phyloP scores from a whole-genome alignment of 2,329 filamentous ascomycete species.

The Bipolaris gigantea region DNA sequence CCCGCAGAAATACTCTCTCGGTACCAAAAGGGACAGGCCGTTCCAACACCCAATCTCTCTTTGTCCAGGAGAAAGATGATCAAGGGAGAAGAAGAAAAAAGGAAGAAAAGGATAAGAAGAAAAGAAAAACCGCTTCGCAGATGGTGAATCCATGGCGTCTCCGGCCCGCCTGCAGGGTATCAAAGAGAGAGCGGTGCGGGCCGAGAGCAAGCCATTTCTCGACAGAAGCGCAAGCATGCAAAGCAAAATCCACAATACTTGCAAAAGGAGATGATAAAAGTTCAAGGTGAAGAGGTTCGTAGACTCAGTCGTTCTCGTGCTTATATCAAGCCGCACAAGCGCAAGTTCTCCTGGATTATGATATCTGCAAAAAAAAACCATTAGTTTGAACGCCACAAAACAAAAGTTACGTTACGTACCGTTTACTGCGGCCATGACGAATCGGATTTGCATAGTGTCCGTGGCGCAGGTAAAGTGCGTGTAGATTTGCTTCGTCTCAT shows the following conservation, averaged over 20 bases:
- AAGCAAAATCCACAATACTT: conserved; percentile 44
- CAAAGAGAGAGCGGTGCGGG: conserved; percentile 39
- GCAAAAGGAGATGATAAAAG: conserved; percentile 42
- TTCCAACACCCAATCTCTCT: conserved; percentile 17
- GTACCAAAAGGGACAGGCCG: conserved; percentile 2
- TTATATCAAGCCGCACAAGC: conserved; percentile 96
- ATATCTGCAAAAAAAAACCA: conserved; percentile 67
- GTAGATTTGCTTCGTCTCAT: conserved; percentile 99
- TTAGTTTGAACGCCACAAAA: conserved; percentile 44
- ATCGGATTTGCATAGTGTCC: conserved; percentile 97
- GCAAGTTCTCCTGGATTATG: conserved; percentile 99
- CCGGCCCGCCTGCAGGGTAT: conserved; percentile 38
- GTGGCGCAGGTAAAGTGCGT: conserved; percentile 99
- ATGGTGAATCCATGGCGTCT: conserved; percentile 20
- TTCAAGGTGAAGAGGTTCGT: conserved; percentile 35
- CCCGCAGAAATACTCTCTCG: conserved; percentile 2
- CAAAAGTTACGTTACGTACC: conserved; percentile 60
- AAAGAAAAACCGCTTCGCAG: conserved; percentile 26
- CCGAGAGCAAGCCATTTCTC: conserved; percentile 35
- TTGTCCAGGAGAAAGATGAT: conserved; percentile 10
- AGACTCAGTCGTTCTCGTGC: conserved; percentile 22
- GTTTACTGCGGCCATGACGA: conserved; percentile 99
- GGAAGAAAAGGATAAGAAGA: conserved; percentile 8
- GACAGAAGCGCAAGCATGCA: conserved; percentile 25
- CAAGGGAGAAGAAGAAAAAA: conserved; percentile 17